phyloP scores from a whole-genome alignment of 2,329 filamentous ascomycete genomes.

The Monilinia fructicola region DNA sequence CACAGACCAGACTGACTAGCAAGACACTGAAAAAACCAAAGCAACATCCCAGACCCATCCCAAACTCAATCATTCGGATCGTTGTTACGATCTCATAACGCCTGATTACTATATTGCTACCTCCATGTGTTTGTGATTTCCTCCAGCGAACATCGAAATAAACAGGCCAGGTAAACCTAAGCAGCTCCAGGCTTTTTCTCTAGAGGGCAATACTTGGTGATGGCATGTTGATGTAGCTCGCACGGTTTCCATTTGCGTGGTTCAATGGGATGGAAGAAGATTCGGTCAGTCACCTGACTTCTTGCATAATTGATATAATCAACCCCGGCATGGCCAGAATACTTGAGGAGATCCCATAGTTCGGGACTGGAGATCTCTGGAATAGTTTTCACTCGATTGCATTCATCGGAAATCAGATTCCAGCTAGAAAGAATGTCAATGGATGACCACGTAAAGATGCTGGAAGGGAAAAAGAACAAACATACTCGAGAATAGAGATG shows the following conservation, averaged over 20 bases:
- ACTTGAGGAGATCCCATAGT: background rate
- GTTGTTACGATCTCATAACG: background rate
- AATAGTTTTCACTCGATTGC: background rate
- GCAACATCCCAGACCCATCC: background rate
- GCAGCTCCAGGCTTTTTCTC: background rate
- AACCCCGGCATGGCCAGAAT: background rate
- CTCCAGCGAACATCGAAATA: background rate
- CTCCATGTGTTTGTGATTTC: no score
- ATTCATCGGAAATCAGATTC: conserved; percentile 1
- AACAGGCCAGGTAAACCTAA: background rate
- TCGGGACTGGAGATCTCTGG: background rate
- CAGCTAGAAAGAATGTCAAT: background rate
- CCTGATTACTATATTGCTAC: no score
- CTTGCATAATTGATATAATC: conserved; percentile 5
- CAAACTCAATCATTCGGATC: background rate
- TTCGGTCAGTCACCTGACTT: background rate
- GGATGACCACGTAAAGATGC: background rate
- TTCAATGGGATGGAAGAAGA: background rate
- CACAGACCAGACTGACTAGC: no score
- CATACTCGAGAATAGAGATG: background rate
- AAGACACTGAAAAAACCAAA: background rate
- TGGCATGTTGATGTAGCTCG: background rate
- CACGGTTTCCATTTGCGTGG: background rate
- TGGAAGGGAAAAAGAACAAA: background rate
- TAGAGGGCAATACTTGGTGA: background rate